Base-by-base conservation (phyloP, 2,329 filamentous ascomycete species). In the Cercospora nicotianae region DNA sequence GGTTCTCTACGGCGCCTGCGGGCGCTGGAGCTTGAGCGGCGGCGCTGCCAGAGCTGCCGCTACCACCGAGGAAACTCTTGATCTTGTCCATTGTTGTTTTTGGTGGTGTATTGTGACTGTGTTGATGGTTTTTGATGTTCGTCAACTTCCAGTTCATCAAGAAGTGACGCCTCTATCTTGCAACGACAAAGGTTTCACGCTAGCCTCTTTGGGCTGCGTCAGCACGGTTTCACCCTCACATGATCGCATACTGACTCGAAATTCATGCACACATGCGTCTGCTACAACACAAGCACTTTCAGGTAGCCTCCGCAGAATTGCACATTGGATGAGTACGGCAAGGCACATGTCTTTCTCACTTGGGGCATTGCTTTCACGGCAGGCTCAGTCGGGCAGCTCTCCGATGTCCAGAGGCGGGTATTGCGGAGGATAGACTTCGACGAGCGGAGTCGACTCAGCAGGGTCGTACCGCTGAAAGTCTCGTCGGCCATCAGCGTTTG, bases 61-160 rank as follows among this genome's bases (percentile, higher is more conserved):
- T 51, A 28, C 71, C 67, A 39, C 67, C 65, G 55, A 73, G 68
- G 60, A 73, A 59, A 48, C 70, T 70, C 70, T 72, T 73, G 59
- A 73, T 58, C 62, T 73, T 73, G 59, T 73, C 71, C 71, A 72
- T 72, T 12, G 1, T 48, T 61, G 59, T 45, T 55, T 30, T 55
- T 63, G 39, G 36, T 53, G 28, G n/a, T 20, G 51, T 42, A 3
- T 42, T n/a, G 36, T n/a, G 16, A n/a, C 28, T 39, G 42, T 23
- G 20, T 61, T 12, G 31, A 61, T 42, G 23, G 10, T 36, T 30
- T 8, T 55, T n/a, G 48, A 55, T 28, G 48, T 16, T 28, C n/a
- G 48, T 20, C 28, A 8, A 8, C 18, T 31, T 23, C 30, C 31
- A 12, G 5, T 33, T 9, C n/a, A 2, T 13, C 55, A 23, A 31